These are phyloP conservation scores for Calonectria henricotiae DNA, from an alignment of 2,329 filamentous ascomycete species.

Conservation along the genomic window DNA sequence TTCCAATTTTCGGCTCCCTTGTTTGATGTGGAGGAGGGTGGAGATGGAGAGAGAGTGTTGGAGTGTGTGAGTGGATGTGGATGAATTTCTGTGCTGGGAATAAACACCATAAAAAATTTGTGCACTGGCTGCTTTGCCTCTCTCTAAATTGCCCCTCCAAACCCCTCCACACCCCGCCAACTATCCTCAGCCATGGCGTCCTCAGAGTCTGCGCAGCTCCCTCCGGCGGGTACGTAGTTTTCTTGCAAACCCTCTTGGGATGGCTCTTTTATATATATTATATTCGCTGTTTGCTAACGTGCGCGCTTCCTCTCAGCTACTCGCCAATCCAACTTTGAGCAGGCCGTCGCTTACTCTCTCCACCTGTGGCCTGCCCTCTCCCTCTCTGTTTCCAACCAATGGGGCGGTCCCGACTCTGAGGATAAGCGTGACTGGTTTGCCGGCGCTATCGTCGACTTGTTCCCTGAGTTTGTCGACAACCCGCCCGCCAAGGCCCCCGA, in stretches of 20 bases:
- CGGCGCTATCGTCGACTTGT: slow-evolving; percentile 87
- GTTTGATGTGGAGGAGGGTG: slow-evolving; percentile 19
- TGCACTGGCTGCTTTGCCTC: slow-evolving; percentile 42
- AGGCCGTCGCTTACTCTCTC: slow-evolving; percentile 87
- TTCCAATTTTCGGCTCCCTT: slow-evolving; percentile 10
- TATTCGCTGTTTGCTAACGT: slow-evolving; percentile 15
- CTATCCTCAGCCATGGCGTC: slow-evolving; percentile 54
- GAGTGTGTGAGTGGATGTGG: slow-evolving; percentile 21
- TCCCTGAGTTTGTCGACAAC: slow-evolving; percentile 75
- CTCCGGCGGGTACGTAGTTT: slow-evolving; percentile 53
- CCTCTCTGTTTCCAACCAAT: slow-evolving; percentile 88
- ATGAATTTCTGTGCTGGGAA: slow-evolving; percentile 16
- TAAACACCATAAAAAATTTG: slow-evolving; percentile 54
- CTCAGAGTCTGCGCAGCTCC: slow-evolving; percentile 53
- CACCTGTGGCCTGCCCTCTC: slow-evolving; percentile 91
- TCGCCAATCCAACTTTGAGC: slow-evolving; percentile 82
- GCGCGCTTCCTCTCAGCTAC: slow-evolving; percentile 61
- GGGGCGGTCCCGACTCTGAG: slow-evolving; percentile 86
- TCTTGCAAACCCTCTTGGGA: too few species aligned
- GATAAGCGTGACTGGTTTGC: slow-evolving; percentile 99
- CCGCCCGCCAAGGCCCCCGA: slow-evolving; percentile 55
- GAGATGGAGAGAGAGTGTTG: not conserved
- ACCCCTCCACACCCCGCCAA: slow-evolving; percentile 49
- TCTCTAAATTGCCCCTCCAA: slow-evolving; percentile 54
- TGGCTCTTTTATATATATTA: not conserved